Evolutionary conservation across 2,329 filamentous ascomycete genomes (phyloP), one percentile per base, ranked within the genome.

Genomic region (Aspergillus sergii): DNA sequence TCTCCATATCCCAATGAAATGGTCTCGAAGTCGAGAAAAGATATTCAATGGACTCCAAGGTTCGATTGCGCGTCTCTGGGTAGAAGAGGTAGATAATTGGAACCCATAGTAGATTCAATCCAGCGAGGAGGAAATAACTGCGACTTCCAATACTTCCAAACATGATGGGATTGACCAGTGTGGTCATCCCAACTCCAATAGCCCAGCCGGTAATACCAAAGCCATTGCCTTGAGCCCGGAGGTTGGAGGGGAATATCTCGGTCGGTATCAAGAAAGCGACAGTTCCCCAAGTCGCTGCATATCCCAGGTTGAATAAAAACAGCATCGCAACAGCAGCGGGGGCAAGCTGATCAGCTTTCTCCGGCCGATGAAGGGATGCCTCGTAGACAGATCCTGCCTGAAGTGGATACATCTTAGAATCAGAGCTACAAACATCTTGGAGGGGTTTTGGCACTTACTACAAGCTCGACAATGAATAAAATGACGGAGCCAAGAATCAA

Each of bases 171-270:
- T 76, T 86, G 64, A 86, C 80, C 54, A 86, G 75, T 2, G 79
- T 79, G 1, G 84, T 86, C 81, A 83, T 82, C 41, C 85, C 85
- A 11, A 84, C 82, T 39, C 85, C 86, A 61, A 86, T 80, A 21
- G 86, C 85, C 85, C 86, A 88, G 1, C 85, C 85, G 1, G 84
- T 83, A 62, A 88, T 86, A 21, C 83, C 83, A 66, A 88, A 86
- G 10, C 84, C 84, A 69, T 87, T 85, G 8, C 85, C 86, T 69
- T 87, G 83, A n/a, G 85, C 84, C 26, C 86, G 80, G 58, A 87
- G 80, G 50, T 85, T 82, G n/a, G 80, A 83, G 1, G 85, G 81
- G 74, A 85, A 88, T 62, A 88, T 86, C 71, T 88, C 85, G 0
- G 85, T 86, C 0, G 82, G 83, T 4, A 84, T 70, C 6, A 85